Base-by-base conservation (phyloP, 768 basidiomycete genomes). In the Dacryopinax spathularia region DNA sequence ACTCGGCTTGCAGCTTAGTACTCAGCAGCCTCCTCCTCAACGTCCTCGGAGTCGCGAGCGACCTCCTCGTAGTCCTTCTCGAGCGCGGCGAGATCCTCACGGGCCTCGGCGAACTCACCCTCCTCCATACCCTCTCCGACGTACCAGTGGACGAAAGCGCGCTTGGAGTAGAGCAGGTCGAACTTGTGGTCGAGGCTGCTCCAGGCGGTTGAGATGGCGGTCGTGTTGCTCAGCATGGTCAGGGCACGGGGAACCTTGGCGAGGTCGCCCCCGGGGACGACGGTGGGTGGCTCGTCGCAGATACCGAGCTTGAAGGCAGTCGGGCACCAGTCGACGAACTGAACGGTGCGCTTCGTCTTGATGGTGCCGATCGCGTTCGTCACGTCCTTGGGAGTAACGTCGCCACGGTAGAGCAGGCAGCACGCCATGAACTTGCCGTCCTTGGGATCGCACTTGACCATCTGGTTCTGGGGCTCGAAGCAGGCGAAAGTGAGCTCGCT, bases 61-160 rank as follows among this genome's bases (percentile, higher is more conserved):
- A 86, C 91, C 75, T 95, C 90, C 74, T 92, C 89, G 71, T 91
- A 92, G 74, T 92, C 91, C 74, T 90, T 94, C 78, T 97, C 94
- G 65, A 98, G 84, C 5, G 95, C 95, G 41, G 95, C 95, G 66
- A 98, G 85, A 77, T 98, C 95, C 75, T 98, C 95, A 69, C 94
- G 88, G 48, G 95, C 95, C 77, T 96, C 94, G 59, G 91, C 92
- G 78, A 97, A 97, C 78, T 98, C 95, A 76, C 95, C 95, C 80
- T 98, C 95, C 74, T 97, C 95, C 95, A 98, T 97, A 80, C 95
- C 95, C 78, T 98, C 94, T 72, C 94, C 94, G 66, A 96, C 94
- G 72, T 94, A 95, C 92, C 91, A 89, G 74, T 89, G 87, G 27
- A 89, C 87, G 67, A 91, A 91, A 59, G 90, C 90, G 74, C 89